phyloP scores from a whole-genome alignment of 192 early-diverging fungal species.

The Backusella tuberculispora region DNA sequence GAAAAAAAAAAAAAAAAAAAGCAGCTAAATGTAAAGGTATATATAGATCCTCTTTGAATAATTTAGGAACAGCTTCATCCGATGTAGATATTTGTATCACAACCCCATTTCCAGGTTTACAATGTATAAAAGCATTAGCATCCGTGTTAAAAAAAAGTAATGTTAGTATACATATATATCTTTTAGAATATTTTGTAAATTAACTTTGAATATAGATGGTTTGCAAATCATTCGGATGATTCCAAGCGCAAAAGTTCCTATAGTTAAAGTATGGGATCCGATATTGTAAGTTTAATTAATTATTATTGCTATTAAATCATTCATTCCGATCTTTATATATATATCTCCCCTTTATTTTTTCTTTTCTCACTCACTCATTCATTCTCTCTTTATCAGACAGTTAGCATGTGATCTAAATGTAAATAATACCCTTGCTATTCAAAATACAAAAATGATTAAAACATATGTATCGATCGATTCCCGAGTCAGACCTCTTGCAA shows the following conservation, averaged over 20 bases:
- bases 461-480: conserved; percentile 87
- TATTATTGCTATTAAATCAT: too few species aligned
- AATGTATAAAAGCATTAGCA: conserved; percentile 8
- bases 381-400: conserved; percentile 45
- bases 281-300: neutral
- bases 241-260: conserved; percentile 7
- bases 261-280: conserved; percentile 4
- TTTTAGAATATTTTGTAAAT: neutral
- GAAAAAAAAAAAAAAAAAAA: neutral
- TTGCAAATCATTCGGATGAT: conserved; percentile 1
- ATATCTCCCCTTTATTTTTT: too few species aligned
- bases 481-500: conserved; percentile 83
- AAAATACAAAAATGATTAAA: conserved; percentile 88
- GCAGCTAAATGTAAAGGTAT: neutral
- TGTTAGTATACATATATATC: conserved; percentile 1
- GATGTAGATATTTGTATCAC: conserved; percentile 8
- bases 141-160: conserved; percentile 8
- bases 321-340: too few species aligned
- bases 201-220: neutral
- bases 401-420: conserved; percentile 92
- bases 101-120: conserved; percentile 10
- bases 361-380: neutral
- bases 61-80: neutral
- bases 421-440: conserved; percentile 87
- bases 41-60: neutral